Percentiles rank a stretch among this genome's conserved stretches.
These are phyloP conservation scores for Amanita polypyramis DNA, from an alignment of 768 basidiomycete genomes.

Conservation along the genomic window DNA sequence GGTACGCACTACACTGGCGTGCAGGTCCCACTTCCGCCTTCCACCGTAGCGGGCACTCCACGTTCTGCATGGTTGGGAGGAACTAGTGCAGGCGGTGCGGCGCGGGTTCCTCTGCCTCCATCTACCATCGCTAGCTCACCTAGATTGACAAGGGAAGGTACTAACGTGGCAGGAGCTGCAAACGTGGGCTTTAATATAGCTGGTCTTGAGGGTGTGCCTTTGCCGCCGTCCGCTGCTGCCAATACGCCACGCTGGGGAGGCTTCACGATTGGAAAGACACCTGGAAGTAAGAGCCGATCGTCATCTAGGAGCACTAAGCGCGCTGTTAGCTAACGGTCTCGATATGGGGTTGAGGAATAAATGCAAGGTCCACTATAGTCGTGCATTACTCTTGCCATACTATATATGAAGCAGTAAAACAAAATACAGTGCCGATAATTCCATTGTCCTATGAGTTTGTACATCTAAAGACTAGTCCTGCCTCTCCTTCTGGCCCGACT, in stretches of 20 bases:
- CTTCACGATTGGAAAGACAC: neutral
- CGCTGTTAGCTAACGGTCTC: neutral
- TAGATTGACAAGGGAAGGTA: neutral
- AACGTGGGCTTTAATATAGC: neutral
- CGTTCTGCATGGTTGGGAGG: constrained; percentile 8
- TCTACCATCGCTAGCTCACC: constrained; percentile 2
- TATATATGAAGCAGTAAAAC: neutral
- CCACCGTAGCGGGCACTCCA: constrained; percentile 3
- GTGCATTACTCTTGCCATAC: neutral
- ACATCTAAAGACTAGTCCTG: neutral
- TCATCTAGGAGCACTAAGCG: constrained; percentile 3
- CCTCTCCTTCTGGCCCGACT: constrained; percentile 6
- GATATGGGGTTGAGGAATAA: neutral
- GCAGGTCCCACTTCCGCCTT: constrained; percentile 1
- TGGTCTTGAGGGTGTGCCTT: neutral
- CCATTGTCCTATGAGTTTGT: neutral
- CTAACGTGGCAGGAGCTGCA: neutral
- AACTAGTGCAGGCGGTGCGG: neutral
- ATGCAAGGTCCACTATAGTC: neutral
- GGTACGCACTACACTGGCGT: neutral
- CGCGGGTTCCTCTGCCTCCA: neutral
- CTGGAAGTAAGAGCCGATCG: constrained; percentile 4
- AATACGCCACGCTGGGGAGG: constrained; percentile 7
- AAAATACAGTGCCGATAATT: neutral
- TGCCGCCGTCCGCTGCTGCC: neutral